These are phyloP conservation scores for Ganoderma boninense DNA, from an alignment of 1,284 basidiomycete genomes.

Conservation along the genomic window DNA sequence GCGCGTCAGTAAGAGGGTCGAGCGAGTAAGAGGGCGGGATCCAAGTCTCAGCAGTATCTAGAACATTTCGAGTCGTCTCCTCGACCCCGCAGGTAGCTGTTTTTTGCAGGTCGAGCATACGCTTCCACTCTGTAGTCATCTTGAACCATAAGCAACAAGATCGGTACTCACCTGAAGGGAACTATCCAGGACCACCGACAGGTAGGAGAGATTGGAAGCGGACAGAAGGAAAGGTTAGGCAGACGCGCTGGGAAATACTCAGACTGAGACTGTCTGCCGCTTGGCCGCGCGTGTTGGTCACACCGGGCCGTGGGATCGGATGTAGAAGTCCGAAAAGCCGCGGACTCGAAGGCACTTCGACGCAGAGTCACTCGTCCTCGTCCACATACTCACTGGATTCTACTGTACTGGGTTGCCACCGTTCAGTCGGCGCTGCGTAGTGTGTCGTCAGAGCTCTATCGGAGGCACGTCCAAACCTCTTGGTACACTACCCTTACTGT, in stretches of 20 bases:
- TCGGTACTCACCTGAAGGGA: background rate
- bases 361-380: no score
- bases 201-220: background rate
- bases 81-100: conserved; percentile 59
- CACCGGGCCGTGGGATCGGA: background rate
- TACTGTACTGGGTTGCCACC: no score
- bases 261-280: background rate
- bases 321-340: background rate
- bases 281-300: conserved; percentile 7
- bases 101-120: conserved; percentile 64
- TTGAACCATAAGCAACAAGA: conserved; percentile 33
- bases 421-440: no score
- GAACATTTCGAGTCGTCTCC: conserved; percentile 81
- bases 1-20: conserved; percentile 15
- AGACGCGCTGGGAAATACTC: background rate
- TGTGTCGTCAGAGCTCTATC: no score
- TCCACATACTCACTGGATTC: no score
- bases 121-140: conserved; percentile 92
- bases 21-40: background rate
- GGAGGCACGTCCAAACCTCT: no score
- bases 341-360: background rate
- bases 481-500: no score
- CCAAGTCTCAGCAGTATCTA: conserved; percentile 84
- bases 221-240: background rate
- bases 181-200: background rate